Evolutionary conservation across 2,329 filamentous ascomycete species (phyloP).

Genomic region (Huntiella omanensis): DNA sequence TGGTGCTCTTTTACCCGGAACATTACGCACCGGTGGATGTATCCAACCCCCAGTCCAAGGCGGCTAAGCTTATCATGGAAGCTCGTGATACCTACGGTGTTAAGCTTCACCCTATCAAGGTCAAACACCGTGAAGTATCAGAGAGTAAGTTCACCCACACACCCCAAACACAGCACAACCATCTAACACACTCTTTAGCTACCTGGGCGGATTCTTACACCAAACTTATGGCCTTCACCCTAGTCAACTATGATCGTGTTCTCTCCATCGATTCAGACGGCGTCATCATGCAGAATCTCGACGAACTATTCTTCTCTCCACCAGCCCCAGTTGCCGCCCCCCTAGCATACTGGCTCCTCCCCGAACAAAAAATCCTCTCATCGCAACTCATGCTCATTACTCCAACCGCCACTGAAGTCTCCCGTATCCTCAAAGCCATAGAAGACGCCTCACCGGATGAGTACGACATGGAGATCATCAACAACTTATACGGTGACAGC

Average conservation of each 20-base stretch:
- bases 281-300: slow-evolving; percentile 42
- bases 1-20: slow-evolving; percentile 28
- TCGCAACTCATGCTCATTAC: slow-evolving; percentile 43
- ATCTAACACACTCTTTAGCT: slow-evolving; percentile 14
- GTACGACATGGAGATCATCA: slow-evolving; percentile 51
- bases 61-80: slow-evolving; percentile 21
- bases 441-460: slow-evolving; percentile 15
- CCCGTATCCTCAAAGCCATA: slow-evolving; percentile 17
- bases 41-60: slow-evolving; percentile 14
- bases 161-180: background rate
- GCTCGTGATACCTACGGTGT: slow-evolving; percentile 27
- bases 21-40: slow-evolving; percentile 17
- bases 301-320: slow-evolving; percentile 53
- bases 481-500: slow-evolving; percentile 37
- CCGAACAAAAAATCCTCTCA: slow-evolving; percentile 32
- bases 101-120: slow-evolving; percentile 24
- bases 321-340: slow-evolving; percentile 44
- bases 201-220: slow-evolving; percentile 48
- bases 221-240: slow-evolving; percentile 51
- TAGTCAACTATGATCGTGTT: slow-evolving; percentile 35
- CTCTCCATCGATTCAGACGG: slow-evolving; percentile 42
- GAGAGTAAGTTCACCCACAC: slow-evolving; percentile 19
- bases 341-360: slow-evolving; percentile 50
- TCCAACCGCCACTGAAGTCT: slow-evolving; percentile 34
- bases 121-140: slow-evolving; percentile 18